Base-by-base conservation (phyloP, 1,139 yeast genomes). In the Lodderomyces orthopsilosis region DNA sequence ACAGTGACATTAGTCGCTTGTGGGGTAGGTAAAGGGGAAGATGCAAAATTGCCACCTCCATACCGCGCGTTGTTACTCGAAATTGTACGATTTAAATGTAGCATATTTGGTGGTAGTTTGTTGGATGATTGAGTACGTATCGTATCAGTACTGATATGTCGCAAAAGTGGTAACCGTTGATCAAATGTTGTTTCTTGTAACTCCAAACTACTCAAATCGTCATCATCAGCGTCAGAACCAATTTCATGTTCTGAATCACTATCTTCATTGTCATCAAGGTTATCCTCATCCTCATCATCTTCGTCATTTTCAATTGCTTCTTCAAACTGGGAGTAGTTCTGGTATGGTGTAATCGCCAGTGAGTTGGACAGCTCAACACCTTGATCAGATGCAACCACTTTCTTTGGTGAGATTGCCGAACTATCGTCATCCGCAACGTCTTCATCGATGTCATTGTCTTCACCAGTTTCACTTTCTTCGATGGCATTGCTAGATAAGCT, bases 131-230 rank as follows among this genome's bases (percentile, higher is more conserved):
- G 40, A 13, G 46, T 45, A 17, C 35, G 37, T 2, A 41, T 36
- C 6, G 48, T 42, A 18, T 45, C 47, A 4, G 56, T 46, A 44
- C 71, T 65, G 15, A 54, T 52, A 46, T 61, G 59, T 35, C 59
- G 55, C 37, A 68, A 52, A 35, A 68, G 55, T 0, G 73, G 73
- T 3, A 66, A 44, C 41, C 67, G 51, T 49, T 66, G 73, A 8
- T 58, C 62, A 46, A 61, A 66, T 24, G 27, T 27, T 3, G 62
- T 50, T 21, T 57, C 63, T 38, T 63, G 60, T 3, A 63, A 52
- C 27, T 49, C 38, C 8, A 57, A 37, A 41, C 61, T 57, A 6
- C 33, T 45, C 17, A 37, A 22, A n/a, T 46, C 50, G 21, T 45
- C 50, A 14, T 43, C 46, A 2, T 42, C 34, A 15, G 34, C n/a